Evolutionary conservation across 495 filamentous ascomycete genomes (phyloP).

Genomic region (Apodospora peruviana): DNA sequence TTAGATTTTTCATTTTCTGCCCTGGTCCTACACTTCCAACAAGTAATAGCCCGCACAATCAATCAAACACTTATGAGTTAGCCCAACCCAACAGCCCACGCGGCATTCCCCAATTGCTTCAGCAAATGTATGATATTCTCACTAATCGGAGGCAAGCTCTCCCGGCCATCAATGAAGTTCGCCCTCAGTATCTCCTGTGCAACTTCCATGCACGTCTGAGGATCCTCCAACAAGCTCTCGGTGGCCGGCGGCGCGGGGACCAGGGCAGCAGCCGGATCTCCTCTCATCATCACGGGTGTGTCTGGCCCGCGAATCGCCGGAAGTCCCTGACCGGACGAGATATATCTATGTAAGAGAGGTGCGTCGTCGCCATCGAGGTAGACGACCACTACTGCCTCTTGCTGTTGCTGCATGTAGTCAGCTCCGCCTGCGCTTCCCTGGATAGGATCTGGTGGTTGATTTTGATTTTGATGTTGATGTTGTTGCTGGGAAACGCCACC

Average conservation of each 20-base stretch:
- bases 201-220: slow-evolving; percentile 41
- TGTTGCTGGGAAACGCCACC: slow-evolving; percentile 1
- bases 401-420: neutral
- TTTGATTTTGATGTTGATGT: neutral
- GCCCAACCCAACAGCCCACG: slow-evolving; percentile 27
- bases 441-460: neutral
- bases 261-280: neutral
- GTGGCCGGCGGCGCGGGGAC: neutral
- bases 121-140: slow-evolving; percentile 54
- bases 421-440: neutral
- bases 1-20: too few species aligned
- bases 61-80: too few species aligned
- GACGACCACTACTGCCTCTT: slow-evolving; percentile 14
- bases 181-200: slow-evolving; percentile 40
- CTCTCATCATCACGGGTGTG: neutral
- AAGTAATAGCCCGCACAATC: too few species aligned
- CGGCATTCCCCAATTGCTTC: slow-evolving; percentile 44
- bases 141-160: slow-evolving; percentile 66
- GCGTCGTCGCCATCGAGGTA: slow-evolving; percentile 46
- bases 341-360: slow-evolving; percentile 38
- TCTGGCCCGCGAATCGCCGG: slow-evolving; percentile 34
- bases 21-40: too few species aligned
- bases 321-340: slow-evolving; percentile 39
- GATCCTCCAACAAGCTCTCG: slow-evolving; percentile 32
- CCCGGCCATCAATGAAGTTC: slow-evolving; percentile 60